phyloP scores from a whole-genome alignment of 208 protist species.

The Leishmania lainsoni region DNA sequence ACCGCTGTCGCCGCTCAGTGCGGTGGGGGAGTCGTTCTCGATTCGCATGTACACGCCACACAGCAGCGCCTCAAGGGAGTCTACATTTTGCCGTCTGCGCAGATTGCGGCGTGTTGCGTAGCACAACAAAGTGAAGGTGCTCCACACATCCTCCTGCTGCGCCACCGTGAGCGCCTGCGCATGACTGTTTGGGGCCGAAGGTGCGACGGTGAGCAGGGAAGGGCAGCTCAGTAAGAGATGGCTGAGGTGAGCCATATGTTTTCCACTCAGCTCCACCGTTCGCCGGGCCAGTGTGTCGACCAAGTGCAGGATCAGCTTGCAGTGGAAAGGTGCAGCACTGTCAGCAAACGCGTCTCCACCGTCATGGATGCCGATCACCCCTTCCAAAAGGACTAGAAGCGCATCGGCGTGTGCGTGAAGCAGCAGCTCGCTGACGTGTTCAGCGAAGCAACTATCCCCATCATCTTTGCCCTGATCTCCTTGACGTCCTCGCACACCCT shows the following conservation, averaged over 20 bases:
- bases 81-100: slow-evolving; percentile 21
- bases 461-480: background rate
- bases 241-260: slow-evolving; percentile 28
- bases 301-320: slow-evolving; percentile 6
- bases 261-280: slow-evolving; percentile 9
- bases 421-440: background rate
- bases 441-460: background rate
- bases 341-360: background rate
- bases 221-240: slow-evolving; percentile 7
- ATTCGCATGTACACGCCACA: slow-evolving; percentile 18
- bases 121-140: slow-evolving; percentile 24
- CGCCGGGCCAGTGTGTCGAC: background rate
- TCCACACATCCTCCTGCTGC: slow-evolving; percentile 7
- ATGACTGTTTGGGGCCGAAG: background rate
- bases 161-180: background rate
- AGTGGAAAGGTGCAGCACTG: background rate
- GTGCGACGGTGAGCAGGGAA: background rate
- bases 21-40: too few relatives aligned
- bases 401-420: slow-evolving; percentile 42
- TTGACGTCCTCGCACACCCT: background rate
- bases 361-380: slow-evolving; percentile 5
- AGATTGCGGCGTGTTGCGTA: slow-evolving; percentile 34
- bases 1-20: background rate
- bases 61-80: slow-evolving; percentile 35
- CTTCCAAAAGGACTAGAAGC: slow-evolving; percentile 49